Base-by-base conservation (phyloP, 2,329 filamentous ascomycete species). In the Aspergillus phoenicis region DNA sequence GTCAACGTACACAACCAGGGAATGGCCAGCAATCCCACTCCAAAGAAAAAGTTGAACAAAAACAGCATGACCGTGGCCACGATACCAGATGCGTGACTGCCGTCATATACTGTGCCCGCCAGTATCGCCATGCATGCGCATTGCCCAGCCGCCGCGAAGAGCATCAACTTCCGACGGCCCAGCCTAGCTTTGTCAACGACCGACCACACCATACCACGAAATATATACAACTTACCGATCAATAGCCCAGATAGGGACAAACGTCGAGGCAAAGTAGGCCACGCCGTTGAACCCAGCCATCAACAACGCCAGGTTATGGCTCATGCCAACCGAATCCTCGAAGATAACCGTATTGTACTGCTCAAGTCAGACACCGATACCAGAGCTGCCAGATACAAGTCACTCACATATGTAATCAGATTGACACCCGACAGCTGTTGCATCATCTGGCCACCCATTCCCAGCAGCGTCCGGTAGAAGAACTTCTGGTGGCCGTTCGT, bases 121-220 rank as follows among this genome's bases (percentile, higher is more conserved):
- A 83, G 71, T 2, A 82, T 70, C 10, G 77, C 77, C 80, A 84
- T 83, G 61, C 80, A 83, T 53, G 66, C 69, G 59, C 76, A 80
- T 71, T 85, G 84, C 1, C 83, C 83, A 2, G 78, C 75, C 0
- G 82, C 81, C 1, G 82, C 81, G 67, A 82, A 86, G 70, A 87
- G 80, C 81, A 88, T 84, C 71, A 87, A 77, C 68, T 85, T 86
- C 8, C 85, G 77, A 5, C 85, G 80, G 17, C 85, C 85, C n/a
- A 74, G 65, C 11, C 69, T 72, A 30, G 2, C 0, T 4, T 4
- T 39, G 41, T 64, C 57, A 64, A 52, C 10, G 0, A 36, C 41
- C 26, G 10, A 10, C 33, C 11, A 15, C 1, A 36, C 1, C 38
- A 24, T n/a, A 8, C 3, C 11, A 15, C 26, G 1, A n/a, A 1